Evolutionary conservation across 2,329 filamentous ascomycete species (phyloP), one percentile per base, ranked within the genome.

Genomic region (Ophiostoma australiae): DNA sequence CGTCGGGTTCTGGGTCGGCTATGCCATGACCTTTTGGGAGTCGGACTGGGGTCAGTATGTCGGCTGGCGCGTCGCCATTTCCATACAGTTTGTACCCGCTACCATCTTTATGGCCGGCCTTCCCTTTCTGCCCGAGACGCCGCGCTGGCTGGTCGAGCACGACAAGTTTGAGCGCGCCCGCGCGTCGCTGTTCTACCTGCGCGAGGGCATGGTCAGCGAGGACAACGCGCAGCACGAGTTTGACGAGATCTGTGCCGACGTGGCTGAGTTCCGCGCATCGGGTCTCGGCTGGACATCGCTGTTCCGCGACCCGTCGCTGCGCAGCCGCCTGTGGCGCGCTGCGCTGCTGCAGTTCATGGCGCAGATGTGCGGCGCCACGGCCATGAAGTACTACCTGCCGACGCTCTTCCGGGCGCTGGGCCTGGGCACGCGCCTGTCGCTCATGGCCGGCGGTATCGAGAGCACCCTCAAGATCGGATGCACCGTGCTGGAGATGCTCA

Each of bases 301-400:
- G 0, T 85, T 88, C 76, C 81, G 79, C 4, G 79, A 86, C 39
- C 77, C 78, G 17, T 77, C 80, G 15, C 78, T 88, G 0, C 84
- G 84, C 75, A 80, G 82, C 17, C 81, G 86, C 0, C 79, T 88
- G 17, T 88, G 86, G 86, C 81, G 86, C 23, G 85, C 85, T 1
- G 81, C 84, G 0, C 77, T 87, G 1, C 79, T 88, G 5, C 85
- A 87, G 76, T 87, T 88, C 77, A 85, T 88, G 83, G 84, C 84
- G 0, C 85, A 87, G 74, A 85, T 87, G 83, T 87, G 84, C 73
- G 86, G 86, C 27, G 85, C 85, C 17, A 85, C 85, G 0, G 85
- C 85, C 2, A 87, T 88, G 80, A 87, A 88, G 74, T 87, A 88
- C 74, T 87, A 87, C 74, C 80, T 88, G 0, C 86, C 86, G 0